These are phyloP conservation scores for Groenewaldozyma tartarivorans DNA, from an alignment of 805 yeast genomes.

Conservation along the genomic window DNA sequence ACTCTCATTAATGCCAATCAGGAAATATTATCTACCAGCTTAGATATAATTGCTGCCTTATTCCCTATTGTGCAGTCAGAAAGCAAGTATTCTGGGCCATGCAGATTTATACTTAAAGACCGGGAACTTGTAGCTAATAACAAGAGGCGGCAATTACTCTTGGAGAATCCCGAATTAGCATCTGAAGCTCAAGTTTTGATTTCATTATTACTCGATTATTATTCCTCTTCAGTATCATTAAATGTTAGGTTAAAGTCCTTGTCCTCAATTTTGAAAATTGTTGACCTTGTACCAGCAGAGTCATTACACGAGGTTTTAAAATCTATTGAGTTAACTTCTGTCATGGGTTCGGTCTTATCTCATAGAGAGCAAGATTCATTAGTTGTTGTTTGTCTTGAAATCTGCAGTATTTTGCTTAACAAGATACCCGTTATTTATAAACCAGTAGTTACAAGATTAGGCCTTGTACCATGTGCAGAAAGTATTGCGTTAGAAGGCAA, in stretches of 20 bases:
- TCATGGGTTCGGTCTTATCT: conserved; percentile 24
- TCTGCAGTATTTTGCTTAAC: conserved; percentile 36
- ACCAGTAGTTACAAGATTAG: conserved; percentile 56
- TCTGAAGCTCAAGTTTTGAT: conserved; percentile 1
- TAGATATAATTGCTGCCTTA: conserved; percentile 46
- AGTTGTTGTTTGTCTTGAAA: conserved; percentile 42
- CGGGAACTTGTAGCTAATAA: conserved; percentile 2
- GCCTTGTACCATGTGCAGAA: conserved; percentile 47
- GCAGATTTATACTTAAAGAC: neutral
- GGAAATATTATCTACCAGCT: conserved; percentile 45
- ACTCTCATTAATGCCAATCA: conserved; percentile 66
- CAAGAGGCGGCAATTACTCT: conserved; percentile 10
- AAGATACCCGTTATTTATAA: conserved; percentile 38
- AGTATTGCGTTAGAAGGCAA: conserved; percentile 15
- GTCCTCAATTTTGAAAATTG: conserved; percentile 43
- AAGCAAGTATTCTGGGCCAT: conserved; percentile 12
- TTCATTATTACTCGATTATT: conserved; percentile 49
- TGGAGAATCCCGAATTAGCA: neutral
- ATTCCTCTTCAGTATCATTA: conserved; percentile 63
- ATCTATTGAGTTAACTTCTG: conserved; percentile 20
- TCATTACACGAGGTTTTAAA: conserved; percentile 15
- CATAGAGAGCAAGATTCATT: conserved; percentile 27
- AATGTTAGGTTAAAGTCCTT: conserved; percentile 50
- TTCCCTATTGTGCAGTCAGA: conserved; percentile 36
- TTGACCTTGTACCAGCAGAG: conserved; percentile 31